Evolutionary conservation across 805 yeast species (phyloP), one percentile per base, ranked within the genome.

Genomic region (Saturnispora hagleri): DNA sequence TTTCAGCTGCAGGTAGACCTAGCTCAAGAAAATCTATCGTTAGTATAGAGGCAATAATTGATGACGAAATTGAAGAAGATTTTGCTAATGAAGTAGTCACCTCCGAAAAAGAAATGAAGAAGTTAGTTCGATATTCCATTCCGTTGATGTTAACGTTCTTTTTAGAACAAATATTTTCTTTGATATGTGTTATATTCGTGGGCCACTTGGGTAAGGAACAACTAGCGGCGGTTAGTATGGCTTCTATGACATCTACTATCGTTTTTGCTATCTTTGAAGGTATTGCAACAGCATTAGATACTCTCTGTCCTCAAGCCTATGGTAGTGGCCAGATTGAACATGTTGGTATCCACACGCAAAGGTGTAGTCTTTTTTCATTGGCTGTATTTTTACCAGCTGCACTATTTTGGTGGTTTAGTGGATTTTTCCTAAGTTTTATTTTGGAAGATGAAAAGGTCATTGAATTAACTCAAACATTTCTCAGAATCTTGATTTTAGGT

Each of bases 231-330:
- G 87, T 83, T 7, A 80, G 88, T 6, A 69, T 86, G 59, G 82
- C 87, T 7, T 77, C 88, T 18, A 85, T 85, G 90, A 83, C 90
- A 2, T 87, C 89, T 2, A 84, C 85, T 53, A 84, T 86, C 42
- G 76, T 84, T 1, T 75, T 83, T 55, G 88, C 89, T 26, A 75
- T 85, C 1, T 81, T 84, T 59, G 89, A 84, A 64, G 93, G 91
- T 15, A 77, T 85, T 1, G 75, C 89, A 17, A 85, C 91, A 0
- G 77, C 89, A 54, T 70, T 86, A 50, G 91, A 85, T 60, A 86
- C 93, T 0, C 69, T 86, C 31, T 86, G 93, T 63, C 84, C 90
- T 2, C 91, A 86, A 66, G 85, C 90, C 0, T 85, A 73, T 62
- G 91, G 93, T 26, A 78, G 86, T 24, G 77, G 77, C 47, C 83